Percentiles rank a stretch among this genome's conserved stretches.
Evolutionary conservation across 306 rosid genomes (phyloP).

Genomic region (Casuarina equisetifolia): DNA sequence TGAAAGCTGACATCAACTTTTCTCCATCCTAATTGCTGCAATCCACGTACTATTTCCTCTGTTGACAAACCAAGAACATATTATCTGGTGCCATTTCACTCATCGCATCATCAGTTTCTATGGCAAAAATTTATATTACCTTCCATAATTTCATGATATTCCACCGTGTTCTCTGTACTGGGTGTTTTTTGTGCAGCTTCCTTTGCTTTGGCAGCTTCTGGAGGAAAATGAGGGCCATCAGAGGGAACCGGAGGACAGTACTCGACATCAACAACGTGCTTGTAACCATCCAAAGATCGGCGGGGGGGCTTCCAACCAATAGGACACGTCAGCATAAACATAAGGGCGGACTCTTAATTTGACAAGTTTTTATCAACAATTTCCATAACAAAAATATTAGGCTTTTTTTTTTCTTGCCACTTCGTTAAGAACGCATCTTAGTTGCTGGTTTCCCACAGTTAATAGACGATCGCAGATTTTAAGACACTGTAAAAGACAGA

Average conservation of each 20-base stretch:
- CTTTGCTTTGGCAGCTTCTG: slow-evolving; percentile 79
- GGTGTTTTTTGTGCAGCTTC: slow-evolving; percentile 86
- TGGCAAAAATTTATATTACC: slow-evolving; percentile 42
- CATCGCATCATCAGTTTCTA: slow-evolving; percentile 13
- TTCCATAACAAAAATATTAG: not conserved
- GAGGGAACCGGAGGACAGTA: slow-evolving; percentile 74
- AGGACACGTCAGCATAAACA: slow-evolving; percentile 26
- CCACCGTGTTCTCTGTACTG: slow-evolving; percentile 59
- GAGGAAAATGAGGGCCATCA: slow-evolving; percentile 74
- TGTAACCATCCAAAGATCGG: slow-evolving; percentile 82
- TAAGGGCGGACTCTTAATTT: not conserved
- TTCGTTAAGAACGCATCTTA: not conserved
- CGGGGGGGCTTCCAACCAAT: slow-evolving; percentile 66
- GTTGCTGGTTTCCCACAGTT: not conserved
- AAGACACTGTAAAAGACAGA: not conserved
- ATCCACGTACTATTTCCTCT: slow-evolving; percentile 87
- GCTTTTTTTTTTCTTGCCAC: not conserved
- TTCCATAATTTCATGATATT: slow-evolving; percentile 90
- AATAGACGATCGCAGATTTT: not conserved
- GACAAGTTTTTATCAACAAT: slow-evolving; percentile 7
- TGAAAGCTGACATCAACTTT: slow-evolving; percentile 96
- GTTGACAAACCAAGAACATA: slow-evolving; percentile 33
- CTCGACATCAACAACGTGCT: slow-evolving; percentile 86
- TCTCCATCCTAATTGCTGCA: slow-evolving; percentile 89
- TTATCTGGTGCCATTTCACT: slow-evolving; percentile 10